Evolutionary conservation across 1,284 basidiomycete species (phyloP).

Genomic region (Cronartium quercuum): DNA sequence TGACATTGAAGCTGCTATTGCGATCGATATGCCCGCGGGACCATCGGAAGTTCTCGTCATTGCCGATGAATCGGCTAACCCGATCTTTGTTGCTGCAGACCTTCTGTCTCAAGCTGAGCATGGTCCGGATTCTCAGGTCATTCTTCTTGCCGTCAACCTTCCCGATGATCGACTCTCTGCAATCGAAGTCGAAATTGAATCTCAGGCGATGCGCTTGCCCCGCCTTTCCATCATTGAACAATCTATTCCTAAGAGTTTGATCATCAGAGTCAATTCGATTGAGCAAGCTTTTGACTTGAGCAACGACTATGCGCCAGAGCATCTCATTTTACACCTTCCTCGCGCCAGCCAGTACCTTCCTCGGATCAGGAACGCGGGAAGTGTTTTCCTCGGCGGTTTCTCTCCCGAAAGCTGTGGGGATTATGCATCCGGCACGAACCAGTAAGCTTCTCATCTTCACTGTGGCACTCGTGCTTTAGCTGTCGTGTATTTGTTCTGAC

Average conservation of each 20-base stretch:
- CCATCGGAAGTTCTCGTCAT: constrained; percentile 94
- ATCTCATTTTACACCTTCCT: constrained; percentile 81
- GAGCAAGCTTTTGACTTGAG: constrained; percentile 79
- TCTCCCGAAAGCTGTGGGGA: constrained; percentile 97
- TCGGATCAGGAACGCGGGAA: constrained; percentile 80
- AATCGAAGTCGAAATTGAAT: constrained; percentile 80
- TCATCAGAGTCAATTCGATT: constrained; percentile 64
- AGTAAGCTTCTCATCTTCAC: constrained; percentile 59
- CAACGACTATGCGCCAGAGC: constrained; percentile 97
- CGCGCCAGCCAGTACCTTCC: constrained; percentile 63
- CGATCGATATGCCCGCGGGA: constrained; percentile 98
- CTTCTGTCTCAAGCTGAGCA: constrained; percentile 94
- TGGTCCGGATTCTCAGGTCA: constrained; percentile 95
- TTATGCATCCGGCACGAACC: constrained; percentile 97
- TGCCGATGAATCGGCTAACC: constrained; percentile 76
- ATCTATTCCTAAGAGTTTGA: constrained; percentile 85
- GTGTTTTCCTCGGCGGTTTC: constrained; percentile 88
- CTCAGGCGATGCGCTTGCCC: constrained; percentile 76
- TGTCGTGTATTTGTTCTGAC: neutral
- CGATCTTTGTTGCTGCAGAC: constrained; percentile 91
- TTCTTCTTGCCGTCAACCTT: constrained; percentile 75
- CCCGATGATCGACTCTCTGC: constrained; percentile 59
- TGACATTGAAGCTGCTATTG: constrained; percentile 91
- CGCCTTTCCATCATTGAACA: constrained; percentile 84
- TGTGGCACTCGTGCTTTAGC: constrained; percentile 52